These are phyloP conservation scores for Sclerotinia minor DNA, from an alignment of 2,329 filamentous ascomycete genomes.

Conservation along the genomic window DNA sequence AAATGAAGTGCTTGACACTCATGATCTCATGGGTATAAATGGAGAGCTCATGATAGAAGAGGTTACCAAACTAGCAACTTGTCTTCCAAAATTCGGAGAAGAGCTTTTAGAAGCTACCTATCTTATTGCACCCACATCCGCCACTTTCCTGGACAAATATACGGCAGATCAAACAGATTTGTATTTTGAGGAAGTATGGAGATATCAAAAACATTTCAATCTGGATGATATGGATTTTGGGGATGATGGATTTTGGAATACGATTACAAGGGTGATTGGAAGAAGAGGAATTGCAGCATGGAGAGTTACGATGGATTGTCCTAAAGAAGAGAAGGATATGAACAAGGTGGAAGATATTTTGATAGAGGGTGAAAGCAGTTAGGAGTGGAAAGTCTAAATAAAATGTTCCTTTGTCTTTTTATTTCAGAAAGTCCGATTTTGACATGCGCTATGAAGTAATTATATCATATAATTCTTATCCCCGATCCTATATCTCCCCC, in stretches of 20 bases:
- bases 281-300: slow-evolving; percentile 61
- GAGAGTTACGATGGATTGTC: slow-evolving; percentile 53
- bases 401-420: slow-evolving; percentile 20
- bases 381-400: slow-evolving; percentile 13
- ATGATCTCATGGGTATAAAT: slow-evolving; percentile 72
- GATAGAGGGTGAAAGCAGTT: neutral
- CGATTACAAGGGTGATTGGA: slow-evolving; percentile 66
- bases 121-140: slow-evolving; percentile 72
- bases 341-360: neutral
- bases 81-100: slow-evolving; percentile 58
- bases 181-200: slow-evolving; percentile 69
- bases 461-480: no score
- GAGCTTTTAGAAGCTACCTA: slow-evolving; percentile 62
- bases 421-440: neutral
- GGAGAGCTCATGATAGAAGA: slow-evolving; percentile 60
- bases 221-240: slow-evolving; percentile 79
- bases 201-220: slow-evolving; percentile 67
- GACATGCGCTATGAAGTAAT: neutral
- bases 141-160: slow-evolving; percentile 67
- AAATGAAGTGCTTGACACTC: slow-evolving; percentile 68
- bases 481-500: no score
- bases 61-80: slow-evolving; percentile 60
- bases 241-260: slow-evolving; percentile 73
- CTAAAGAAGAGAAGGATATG: slow-evolving; percentile 3
- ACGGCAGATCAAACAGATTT: slow-evolving; percentile 49